Conservation (phyloP, 345 rosid genomes). For the Eutrema japonicum region DNA sequence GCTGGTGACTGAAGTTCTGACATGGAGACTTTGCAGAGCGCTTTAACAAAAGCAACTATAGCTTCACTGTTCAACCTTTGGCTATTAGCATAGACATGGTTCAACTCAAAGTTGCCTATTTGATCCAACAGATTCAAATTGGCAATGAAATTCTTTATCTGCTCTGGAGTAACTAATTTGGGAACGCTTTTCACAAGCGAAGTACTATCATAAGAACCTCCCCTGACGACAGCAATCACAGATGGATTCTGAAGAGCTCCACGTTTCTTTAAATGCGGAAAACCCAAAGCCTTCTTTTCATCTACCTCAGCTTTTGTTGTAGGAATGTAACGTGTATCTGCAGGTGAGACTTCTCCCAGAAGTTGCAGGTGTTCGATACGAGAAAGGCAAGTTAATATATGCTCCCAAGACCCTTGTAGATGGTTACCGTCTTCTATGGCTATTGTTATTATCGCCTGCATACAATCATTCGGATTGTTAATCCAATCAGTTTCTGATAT, state of each 20-base stretch:
- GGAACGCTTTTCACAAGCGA: conserved; percentile 64
- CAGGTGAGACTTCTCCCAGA: conserved; percentile 90
- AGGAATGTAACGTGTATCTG: conserved; percentile 63
- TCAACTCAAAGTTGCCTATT: conserved; percentile 89
- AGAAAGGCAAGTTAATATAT: conserved; percentile 91
- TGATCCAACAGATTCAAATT: conserved; percentile 95
- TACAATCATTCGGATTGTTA: conserved; percentile 3
- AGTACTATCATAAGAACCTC: conserved; percentile 96
- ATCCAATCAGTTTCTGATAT: conserved; percentile 6
- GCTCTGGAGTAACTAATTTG: conserved; percentile 74
- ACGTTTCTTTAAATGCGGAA: conserved; percentile 77
- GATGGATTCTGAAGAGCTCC: conserved; percentile 92
- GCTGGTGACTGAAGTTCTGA: conserved; percentile 94
- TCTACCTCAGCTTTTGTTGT: conserved; percentile 64
- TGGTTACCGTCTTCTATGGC: conserved; percentile 95
- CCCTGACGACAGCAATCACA: conserved; percentile 93
- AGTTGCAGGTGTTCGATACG: conserved; percentile 95
- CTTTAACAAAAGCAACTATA: conserved; percentile 91
- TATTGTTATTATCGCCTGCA: conserved; percentile 88
- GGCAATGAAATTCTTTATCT: conserved; percentile 77
- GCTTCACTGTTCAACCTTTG: conserved; percentile 94
- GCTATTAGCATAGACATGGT: conserved; percentile 96
- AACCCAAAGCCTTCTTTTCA: conserved; percentile 66
- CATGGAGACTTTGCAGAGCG: conserved; percentile 91
- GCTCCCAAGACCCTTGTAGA: conserved; percentile 98